A percentile compares a stretch with the other conserved stretches of the same genome.
Evolutionary conservation across 2,329 filamentous ascomycete species (phyloP).

Genomic region (Exophiala oligosperma): DNA sequence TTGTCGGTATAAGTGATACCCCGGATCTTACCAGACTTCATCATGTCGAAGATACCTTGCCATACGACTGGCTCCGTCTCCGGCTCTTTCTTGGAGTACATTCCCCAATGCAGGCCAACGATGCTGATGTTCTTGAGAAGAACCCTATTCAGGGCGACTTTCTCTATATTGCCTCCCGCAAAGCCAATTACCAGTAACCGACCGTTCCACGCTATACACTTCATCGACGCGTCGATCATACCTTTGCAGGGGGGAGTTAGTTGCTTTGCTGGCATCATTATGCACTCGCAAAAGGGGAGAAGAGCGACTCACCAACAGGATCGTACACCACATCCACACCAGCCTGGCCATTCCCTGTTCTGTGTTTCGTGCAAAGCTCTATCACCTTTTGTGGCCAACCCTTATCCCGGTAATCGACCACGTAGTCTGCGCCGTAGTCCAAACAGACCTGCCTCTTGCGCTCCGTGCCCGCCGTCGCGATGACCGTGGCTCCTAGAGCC

Average conservation of each 20-base stretch:
- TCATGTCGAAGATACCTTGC: constrained; percentile 76
- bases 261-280: background rate
- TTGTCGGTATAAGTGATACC: constrained; percentile 81
- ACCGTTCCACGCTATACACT: constrained; percentile 93
- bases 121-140: constrained; percentile 90
- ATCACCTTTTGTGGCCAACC: constrained; percentile 69
- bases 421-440: constrained; percentile 80
- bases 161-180: constrained; percentile 82
- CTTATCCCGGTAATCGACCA: constrained; percentile 75
- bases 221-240: constrained; percentile 80
- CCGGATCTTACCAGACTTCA: constrained; percentile 74
- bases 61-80: constrained; percentile 72
- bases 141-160: constrained; percentile 88
- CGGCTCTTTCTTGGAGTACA: constrained; percentile 70
- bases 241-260: constrained; percentile 8
- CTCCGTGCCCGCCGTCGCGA: constrained; percentile 81
- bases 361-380: constrained; percentile 54
- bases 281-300: background rate
- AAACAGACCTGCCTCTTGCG: constrained; percentile 79
- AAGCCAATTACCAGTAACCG: constrained; percentile 87
- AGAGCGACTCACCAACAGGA: constrained; percentile 64
- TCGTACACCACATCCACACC: constrained; percentile 95
- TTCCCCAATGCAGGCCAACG: constrained; percentile 89
- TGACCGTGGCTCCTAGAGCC: constrained; percentile 85
- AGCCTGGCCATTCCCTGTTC: constrained; percentile 63